Conservation (phyloP, 164 flowering plant species). For the Dillenia suffruticosa region DNA sequence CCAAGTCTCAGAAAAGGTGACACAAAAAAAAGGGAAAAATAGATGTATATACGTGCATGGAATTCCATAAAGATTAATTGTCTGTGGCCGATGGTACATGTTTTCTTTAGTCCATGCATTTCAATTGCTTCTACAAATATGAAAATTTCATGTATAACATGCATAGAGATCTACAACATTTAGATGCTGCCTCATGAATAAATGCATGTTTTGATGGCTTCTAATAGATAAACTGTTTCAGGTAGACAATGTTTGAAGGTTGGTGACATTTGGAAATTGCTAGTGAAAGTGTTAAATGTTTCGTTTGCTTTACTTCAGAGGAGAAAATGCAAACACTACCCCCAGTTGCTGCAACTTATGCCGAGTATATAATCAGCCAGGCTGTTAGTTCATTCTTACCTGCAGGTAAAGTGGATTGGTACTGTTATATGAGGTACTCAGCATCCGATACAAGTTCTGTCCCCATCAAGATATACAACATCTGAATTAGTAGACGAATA, state of each 20-base stretch:
- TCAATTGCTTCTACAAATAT: neutral
- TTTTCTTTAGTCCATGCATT: neutral
- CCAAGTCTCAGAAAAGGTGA: too few relatives aligned
- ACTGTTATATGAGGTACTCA: conserved; percentile 29
- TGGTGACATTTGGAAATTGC: neutral
- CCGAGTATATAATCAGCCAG: too few relatives aligned
- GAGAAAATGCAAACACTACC: too few relatives aligned
- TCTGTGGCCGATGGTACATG: neutral
- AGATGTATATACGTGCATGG: neutral
- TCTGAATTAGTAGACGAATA: neutral
- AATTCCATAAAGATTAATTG: too few relatives aligned
- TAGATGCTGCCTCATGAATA: too few relatives aligned
- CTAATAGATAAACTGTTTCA: neutral
- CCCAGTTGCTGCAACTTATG: too few relatives aligned
- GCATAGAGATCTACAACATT: neutral
- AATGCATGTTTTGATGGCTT: too few relatives aligned
- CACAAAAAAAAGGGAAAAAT: neutral
- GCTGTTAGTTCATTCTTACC: conserved; percentile 11
- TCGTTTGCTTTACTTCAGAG: too few relatives aligned
- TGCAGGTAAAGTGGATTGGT: conserved; percentile 12
- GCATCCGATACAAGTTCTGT: conserved; percentile 21
- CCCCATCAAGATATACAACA: too few relatives aligned
- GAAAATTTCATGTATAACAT: neutral
- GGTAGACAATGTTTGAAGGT: neutral
- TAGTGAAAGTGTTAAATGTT: neutral